Evolutionary conservation across 192 early-diverging fungal genomes (phyloP).

Genomic region (Coemansia sp.): DNA sequence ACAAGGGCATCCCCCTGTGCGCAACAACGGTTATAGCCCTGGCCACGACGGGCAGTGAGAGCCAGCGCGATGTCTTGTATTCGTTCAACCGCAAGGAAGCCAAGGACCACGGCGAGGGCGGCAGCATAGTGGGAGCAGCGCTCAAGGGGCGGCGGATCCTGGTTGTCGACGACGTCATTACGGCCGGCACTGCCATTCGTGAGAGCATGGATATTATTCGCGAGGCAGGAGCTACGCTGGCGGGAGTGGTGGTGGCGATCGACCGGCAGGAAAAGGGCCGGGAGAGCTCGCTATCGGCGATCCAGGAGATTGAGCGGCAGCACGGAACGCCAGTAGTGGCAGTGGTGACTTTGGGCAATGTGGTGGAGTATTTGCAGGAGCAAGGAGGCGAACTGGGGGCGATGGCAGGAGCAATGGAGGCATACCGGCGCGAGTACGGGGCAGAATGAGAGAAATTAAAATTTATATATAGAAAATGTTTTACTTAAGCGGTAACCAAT

Average conservation of each 20-base stretch:
- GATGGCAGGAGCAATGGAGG: conserved; percentile 69
- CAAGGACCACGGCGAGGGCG: conserved; percentile 99
- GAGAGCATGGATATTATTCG: conserved; percentile 85
- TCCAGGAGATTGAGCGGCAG: conserved; percentile 88
- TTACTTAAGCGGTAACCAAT: no score
- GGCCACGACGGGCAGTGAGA: conserved; percentile 33
- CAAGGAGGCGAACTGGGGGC: conserved; percentile 42
- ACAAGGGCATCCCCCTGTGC: conserved; percentile 97
- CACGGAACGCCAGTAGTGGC: conserved; percentile 77
- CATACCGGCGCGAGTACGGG: conserved; percentile 84
- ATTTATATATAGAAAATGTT: neutral
- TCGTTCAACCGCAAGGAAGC: conserved; percentile 98
- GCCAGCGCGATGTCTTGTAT: conserved; percentile 69
- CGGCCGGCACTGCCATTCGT: conserved; percentile 97
- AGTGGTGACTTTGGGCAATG: conserved; percentile 84
- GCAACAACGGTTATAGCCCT: conserved; percentile 80
- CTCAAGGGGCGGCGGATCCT: conserved; percentile 71
- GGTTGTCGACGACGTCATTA: conserved; percentile 97
- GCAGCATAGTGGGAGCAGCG: conserved; percentile 87
- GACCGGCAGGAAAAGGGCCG: conserved; percentile 86
- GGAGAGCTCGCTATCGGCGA: conserved; percentile 74
- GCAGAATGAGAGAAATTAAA: conserved; percentile 41
- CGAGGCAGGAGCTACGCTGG: conserved; percentile 66
- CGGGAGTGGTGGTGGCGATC: conserved; percentile 89
- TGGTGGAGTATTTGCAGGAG: conserved; percentile 85